phyloP scores from a whole-genome alignment of 1,284 basidiomycete genomes.

The Ceratobasidium theobromae region DNA sequence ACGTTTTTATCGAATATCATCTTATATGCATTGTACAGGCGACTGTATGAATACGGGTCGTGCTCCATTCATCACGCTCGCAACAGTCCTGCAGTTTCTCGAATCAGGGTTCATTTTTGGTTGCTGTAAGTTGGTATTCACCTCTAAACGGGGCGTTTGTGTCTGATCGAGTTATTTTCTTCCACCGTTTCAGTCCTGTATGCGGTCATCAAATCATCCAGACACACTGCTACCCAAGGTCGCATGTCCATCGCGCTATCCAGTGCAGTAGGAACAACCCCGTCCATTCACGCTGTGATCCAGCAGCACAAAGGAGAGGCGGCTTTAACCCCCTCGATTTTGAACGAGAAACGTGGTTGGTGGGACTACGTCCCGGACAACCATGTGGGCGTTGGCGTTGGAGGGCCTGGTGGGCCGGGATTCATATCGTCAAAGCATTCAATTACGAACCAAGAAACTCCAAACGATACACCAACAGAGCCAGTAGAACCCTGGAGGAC shows the following conservation, averaged over 20 bases:
- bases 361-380: conserved; percentile 53
- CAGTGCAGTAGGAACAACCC: conserved; percentile 46
- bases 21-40: conserved; percentile 41
- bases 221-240: conserved; percentile 54
- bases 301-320: conserved; percentile 38
- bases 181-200: conserved; percentile 50
- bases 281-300: conserved; percentile 31
- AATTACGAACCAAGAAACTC: background rate
- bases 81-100: conserved; percentile 53
- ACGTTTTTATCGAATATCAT: background rate
- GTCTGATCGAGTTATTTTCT: background rate
- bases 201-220: conserved; percentile 58
- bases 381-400: background rate
- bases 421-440: background rate
- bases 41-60: conserved; percentile 46
- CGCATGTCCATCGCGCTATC: conserved; percentile 58
- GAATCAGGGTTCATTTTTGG: conserved; percentile 60
- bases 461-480: background rate
- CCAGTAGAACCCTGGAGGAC: conserved; percentile 17
- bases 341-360: conserved; percentile 51
- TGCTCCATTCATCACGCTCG: conserved; percentile 49
- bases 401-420: conserved; percentile 5
- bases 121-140: conserved; percentile 56
- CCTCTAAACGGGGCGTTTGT: background rate
- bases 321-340: background rate